Conservation (phyloP, 768 basidiomycete genomes). For the Gloeopeniophorella convolvens region DNA sequence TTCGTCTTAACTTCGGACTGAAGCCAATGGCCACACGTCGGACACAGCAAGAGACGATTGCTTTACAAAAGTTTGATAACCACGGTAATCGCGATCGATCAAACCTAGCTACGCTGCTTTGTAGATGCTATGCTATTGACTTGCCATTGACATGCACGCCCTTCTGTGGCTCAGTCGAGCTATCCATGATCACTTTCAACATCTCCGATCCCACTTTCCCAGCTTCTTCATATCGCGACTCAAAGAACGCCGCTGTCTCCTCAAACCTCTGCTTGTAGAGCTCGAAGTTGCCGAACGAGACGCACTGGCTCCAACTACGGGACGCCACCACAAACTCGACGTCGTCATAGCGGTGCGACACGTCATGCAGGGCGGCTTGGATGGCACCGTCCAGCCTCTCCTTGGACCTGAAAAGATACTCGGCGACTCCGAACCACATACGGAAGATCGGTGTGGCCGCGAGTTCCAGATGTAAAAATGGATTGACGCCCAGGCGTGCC, state of each 20-base stretch:
- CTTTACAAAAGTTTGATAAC: too few species aligned
- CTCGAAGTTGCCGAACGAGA: slow-evolving; percentile 88
- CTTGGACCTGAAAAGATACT: slow-evolving; percentile 81
- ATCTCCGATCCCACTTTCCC: slow-evolving; percentile 77
- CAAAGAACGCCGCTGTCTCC: slow-evolving; percentile 76
- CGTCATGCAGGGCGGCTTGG: slow-evolving; percentile 66
- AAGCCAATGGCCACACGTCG: too few species aligned
- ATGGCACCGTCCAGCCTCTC: slow-evolving; percentile 62
- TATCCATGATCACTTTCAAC: slow-evolving; percentile 82
- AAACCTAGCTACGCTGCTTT: too few species aligned
- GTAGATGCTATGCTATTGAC: too few species aligned
- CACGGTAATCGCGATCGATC: too few species aligned
- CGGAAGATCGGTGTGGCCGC: slow-evolving; percentile 96
- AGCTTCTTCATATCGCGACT: slow-evolving; percentile 82
- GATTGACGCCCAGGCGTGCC: slow-evolving; percentile 80
- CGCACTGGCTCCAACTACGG: slow-evolving; percentile 93
- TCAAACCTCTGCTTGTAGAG: slow-evolving; percentile 77
- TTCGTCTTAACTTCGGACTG: too few species aligned
- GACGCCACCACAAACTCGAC: slow-evolving; percentile 92
- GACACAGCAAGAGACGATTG: too few species aligned
- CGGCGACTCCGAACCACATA: slow-evolving; percentile 94
- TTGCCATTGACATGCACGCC: not conserved
- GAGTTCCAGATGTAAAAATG: slow-evolving; percentile 84
- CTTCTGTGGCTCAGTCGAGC: slow-evolving; percentile 21
- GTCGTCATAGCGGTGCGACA: slow-evolving; percentile 81